Conservation (phyloP, 1,139 yeast species). For the Trichomonascaceae sp. region DNA sequence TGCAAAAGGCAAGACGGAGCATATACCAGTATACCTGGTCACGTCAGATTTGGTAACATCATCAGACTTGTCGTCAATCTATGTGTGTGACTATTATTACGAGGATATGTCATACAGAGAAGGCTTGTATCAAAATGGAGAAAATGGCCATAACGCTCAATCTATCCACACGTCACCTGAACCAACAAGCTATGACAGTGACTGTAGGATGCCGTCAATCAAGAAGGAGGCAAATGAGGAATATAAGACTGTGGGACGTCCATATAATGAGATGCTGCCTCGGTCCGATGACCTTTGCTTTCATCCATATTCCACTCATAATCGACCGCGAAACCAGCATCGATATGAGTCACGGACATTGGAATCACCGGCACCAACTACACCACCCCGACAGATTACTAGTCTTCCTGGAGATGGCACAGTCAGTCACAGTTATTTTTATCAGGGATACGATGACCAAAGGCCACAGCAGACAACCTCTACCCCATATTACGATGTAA, state of each 20-base stretch:
- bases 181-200: not conserved
- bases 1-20: constrained; percentile 6
- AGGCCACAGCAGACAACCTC: not conserved
- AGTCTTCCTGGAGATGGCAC: not conserved
- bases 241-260: not conserved
- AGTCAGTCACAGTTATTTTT: not conserved
- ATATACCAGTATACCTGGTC: constrained; percentile 15
- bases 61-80: constrained; percentile 19
- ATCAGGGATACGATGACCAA: not conserved
- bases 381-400: not conserved
- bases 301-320: not conserved
- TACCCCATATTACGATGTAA: not conserved
- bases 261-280: not conserved
- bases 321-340: not conserved
- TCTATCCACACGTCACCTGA: not conserved
- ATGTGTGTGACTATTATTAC: constrained; percentile 22
- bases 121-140: not conserved
- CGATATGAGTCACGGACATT: not conserved
- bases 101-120: constrained; percentile 10
- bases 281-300: not conserved
- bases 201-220: not conserved
- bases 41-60: constrained; percentile 17
- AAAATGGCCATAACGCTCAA: not conserved
- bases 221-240: not conserved
- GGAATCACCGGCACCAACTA: not conserved